Evolutionary conservation across 75 land plant genomes (phyloP), one percentile per base, ranked within the genome.

Genomic region (Picea sitchensis): DNA sequence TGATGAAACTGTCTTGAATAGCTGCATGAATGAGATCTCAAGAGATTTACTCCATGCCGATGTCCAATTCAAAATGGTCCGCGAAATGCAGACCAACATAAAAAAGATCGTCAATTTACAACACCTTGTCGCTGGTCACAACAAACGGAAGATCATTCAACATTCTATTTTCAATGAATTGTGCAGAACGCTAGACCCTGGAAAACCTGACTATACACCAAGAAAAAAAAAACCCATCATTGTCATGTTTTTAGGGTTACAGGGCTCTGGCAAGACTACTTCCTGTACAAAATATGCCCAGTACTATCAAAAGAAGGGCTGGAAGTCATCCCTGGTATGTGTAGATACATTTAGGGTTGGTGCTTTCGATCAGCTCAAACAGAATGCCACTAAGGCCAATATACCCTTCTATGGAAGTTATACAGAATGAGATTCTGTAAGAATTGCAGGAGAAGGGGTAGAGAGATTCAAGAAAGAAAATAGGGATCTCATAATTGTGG

Each of bases 331-430:
- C 23, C 77, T 97, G 72, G 98, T 97, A 14, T 97, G 99, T 88
- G 99, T 98, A 9, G 99, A 97, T 89, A 97, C 98, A 76, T 97
- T 97, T 79, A 89, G 99, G 84, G 99, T 98, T 87, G 99, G 99
- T 86, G 99, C 99, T 64, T 97, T 95, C 88, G 99, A 97, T 85
- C 99, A 97, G 83, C 84, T 97, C 78, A 97, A 97, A 84, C 99
- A 97, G 80, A 97, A 97, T 87, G 98, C 99, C 14, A 97, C 98
- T 11, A 97, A 95, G 86, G 92, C 93, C n/a, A 97, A 97, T 38
- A 97, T 97, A 78, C 99, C 98, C 17, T 97, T 95, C 73, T 97
- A 93, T 81, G 99, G 99, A 86, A 87, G 88, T 69, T 84, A 87
- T 74, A 85, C 87, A 12, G 88, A 87, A 73, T 76, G 80, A 58